Percentiles rank a stretch among this genome's conserved stretches.
Evolutionary conservation across 176 grass and related monocot genomes (phyloP).

Genomic region (Phoenix roebelenii): DNA sequence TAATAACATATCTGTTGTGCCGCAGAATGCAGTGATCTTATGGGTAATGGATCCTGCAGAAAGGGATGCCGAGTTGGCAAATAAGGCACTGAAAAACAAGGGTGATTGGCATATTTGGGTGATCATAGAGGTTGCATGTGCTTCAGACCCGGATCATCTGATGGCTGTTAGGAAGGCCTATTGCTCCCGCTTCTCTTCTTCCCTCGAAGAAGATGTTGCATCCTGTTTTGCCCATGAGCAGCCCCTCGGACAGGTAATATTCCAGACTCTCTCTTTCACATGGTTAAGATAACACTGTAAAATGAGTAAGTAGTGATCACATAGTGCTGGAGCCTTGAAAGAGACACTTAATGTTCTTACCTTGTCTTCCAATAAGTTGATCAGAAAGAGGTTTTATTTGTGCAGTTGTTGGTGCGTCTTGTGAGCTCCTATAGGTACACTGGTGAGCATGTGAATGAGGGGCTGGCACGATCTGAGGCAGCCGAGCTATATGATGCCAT

Average conservation of each 20-base stretch:
- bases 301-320: too few relatives aligned
- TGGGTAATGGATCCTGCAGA: constrained; percentile 63
- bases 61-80: constrained; percentile 63
- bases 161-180: constrained; percentile 84
- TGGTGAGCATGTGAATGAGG: constrained; percentile 36
- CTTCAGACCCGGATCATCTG: constrained; percentile 73
- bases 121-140: constrained; percentile 81
- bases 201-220: constrained; percentile 78
- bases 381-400: too few relatives aligned
- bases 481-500: constrained; percentile 35
- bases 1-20: neutral
- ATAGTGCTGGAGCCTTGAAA: too few relatives aligned
- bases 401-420: constrained; percentile 51
- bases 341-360: too few relatives aligned
- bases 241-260: constrained; percentile 43
- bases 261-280: too few relatives aligned
- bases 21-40: constrained; percentile 73
- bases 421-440: constrained; percentile 62
- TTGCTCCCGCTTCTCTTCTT: constrained; percentile 44
- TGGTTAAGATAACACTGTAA: too few relatives aligned
- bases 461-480: constrained; percentile 46
- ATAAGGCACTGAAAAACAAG: constrained; percentile 51
- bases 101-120: constrained; percentile 33
- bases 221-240: constrained; percentile 34
- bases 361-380: too few relatives aligned